Evolutionary conservation across 148 eudicot species (phyloP).

Genomic region (Heliamphora exappendiculata): DNA sequence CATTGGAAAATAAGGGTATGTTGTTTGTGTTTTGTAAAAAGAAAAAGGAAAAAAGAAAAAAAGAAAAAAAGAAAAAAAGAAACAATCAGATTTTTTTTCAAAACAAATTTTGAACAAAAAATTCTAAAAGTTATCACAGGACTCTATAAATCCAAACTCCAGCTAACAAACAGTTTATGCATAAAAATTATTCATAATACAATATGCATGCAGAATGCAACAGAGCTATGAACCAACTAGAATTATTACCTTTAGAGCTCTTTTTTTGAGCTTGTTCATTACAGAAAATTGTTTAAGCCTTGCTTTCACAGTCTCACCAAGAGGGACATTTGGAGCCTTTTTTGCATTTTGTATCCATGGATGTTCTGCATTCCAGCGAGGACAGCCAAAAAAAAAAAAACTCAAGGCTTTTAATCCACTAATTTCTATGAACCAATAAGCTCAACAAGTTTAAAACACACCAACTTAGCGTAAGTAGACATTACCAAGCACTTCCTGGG

Average conservation of each 20-base stretch:
- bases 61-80: no score
- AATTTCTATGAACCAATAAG: background rate
- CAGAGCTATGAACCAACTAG: background rate
- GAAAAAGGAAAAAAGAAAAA: no score
- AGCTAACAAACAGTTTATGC: no score
- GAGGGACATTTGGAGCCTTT: slow-evolving; percentile 29
- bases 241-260: slow-evolving; percentile 31
- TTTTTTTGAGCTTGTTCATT: slow-evolving; percentile 39
- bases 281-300: slow-evolving; percentile 33
- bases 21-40: no score
- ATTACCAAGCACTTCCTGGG: slow-evolving; percentile 45
- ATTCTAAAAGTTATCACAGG: no score
- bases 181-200: no score
- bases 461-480: background rate
- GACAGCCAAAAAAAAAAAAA: background rate
- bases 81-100: no score
- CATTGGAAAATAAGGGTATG: no score
- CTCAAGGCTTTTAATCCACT: background rate
- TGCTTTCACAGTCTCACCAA: slow-evolving; percentile 30
- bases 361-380: slow-evolving; percentile 24
- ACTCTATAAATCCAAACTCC: no score
- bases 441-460: no score
- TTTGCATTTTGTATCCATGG: slow-evolving; percentile 31
- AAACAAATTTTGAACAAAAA: no score
- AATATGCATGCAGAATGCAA: no score